Percentiles rank a stretch among this genome's conserved stretches.
Conservation (phyloP, 441 rosid species). For the Croton setiger region DNA sequence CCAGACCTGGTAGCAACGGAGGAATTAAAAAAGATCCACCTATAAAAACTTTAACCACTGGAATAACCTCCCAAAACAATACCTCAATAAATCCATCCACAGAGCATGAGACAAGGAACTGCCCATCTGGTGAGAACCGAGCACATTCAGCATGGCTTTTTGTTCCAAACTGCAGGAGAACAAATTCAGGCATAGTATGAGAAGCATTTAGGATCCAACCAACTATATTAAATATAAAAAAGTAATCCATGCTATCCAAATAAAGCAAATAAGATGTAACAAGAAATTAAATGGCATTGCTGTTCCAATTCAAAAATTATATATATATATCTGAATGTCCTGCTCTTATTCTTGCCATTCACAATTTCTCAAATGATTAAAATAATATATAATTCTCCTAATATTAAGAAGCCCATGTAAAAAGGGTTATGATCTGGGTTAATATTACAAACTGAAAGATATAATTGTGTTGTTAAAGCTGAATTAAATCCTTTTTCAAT, state of each 20-base stretch:
- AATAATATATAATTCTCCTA: background rate
- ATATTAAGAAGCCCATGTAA: slow-evolving; percentile 1
- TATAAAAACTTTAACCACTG: slow-evolving; percentile 10
- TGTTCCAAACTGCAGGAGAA: slow-evolving; percentile 49
- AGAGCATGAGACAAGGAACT: slow-evolving; percentile 93
- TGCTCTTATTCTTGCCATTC: slow-evolving; percentile 8
- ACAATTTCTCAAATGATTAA: background rate
- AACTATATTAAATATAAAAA: slow-evolving; percentile 5
- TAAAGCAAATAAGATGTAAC: background rate
- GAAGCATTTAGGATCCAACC: background rate
- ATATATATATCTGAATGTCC: background rate
- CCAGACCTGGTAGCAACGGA: slow-evolving; percentile 68
- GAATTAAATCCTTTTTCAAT: background rate
- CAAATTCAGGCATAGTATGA: background rate
- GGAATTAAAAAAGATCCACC: slow-evolving; percentile 20
- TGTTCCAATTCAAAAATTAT: background rate
- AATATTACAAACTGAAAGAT: background rate
- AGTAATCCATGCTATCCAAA: slow-evolving; percentile 5
- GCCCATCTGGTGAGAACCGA: slow-evolving; percentile 91
- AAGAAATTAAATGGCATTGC: background rate
- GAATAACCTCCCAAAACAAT: slow-evolving; percentile 2
- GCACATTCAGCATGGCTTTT: slow-evolving; percentile 68
- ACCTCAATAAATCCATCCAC: slow-evolving; percentile 99
- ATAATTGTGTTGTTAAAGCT: background rate
- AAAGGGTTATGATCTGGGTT: background rate